Conservation (phyloP, 257 asterid genomes). For the Primulina huaijiensis region DNA sequence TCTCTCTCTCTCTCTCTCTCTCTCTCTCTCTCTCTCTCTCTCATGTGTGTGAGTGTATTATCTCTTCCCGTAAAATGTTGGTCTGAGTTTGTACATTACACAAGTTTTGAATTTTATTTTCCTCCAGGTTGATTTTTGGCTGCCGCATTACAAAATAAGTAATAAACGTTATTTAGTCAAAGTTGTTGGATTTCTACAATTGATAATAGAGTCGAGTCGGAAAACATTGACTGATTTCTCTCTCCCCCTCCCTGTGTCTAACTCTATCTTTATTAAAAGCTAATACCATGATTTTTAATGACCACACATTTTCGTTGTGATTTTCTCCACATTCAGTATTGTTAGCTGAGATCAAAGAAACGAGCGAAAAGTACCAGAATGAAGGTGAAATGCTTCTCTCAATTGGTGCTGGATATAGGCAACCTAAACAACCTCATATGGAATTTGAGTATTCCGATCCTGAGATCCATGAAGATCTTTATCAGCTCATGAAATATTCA, state of each 20-base stretch:
- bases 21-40: neutral
- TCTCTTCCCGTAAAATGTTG: constrained; percentile 8
- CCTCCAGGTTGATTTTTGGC: constrained; percentile 9
- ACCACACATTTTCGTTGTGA: constrained; percentile 25
- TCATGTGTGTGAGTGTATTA: constrained; percentile 1
- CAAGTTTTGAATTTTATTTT: constrained; percentile 8
- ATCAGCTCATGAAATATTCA: constrained; percentile 67
- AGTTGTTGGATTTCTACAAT: constrained; percentile 14
- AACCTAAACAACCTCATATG: constrained; percentile 57
- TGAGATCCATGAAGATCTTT: constrained; percentile 78
- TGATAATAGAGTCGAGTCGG: constrained; percentile 6
- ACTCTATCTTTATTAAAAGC: constrained; percentile 12
- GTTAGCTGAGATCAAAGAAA: constrained; percentile 77
- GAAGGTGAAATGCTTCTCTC: constrained; percentile 64
- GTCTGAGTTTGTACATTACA: constrained; percentile 2
- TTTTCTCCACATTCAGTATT: constrained; percentile 48
- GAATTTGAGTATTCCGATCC: constrained; percentile 67
- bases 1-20: neutral
- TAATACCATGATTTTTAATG: constrained; percentile 15
- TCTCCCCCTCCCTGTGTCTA: neutral
- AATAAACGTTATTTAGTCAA: constrained; percentile 4
- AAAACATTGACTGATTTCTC: neutral
- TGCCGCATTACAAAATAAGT: constrained; percentile 2
- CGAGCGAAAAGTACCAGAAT: constrained; percentile 47
- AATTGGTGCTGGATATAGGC: constrained; percentile 59